phyloP scores from a whole-genome alignment of 1,139 yeast species.

The Candida mesenterica region DNA sequence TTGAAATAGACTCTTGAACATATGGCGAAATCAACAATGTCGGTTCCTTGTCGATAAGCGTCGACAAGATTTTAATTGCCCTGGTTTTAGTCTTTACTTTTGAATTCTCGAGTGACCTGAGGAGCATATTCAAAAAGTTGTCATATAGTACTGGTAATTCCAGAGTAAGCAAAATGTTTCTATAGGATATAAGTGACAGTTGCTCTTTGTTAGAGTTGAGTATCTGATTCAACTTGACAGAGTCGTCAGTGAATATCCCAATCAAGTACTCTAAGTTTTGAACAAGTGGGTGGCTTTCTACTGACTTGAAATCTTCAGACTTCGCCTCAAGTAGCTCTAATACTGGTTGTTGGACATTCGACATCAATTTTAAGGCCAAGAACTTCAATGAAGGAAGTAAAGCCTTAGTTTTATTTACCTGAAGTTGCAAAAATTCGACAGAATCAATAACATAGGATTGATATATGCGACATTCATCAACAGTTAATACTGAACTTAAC shows the following conservation, averaged over 20 bases:
- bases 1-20: slow-evolving; percentile 53
- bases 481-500: slow-evolving; percentile 14
- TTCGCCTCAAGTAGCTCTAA: neutral
- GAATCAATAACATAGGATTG: slow-evolving; percentile 9
- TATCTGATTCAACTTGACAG: slow-evolving; percentile 11
- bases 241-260: slow-evolving; percentile 9
- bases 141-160: slow-evolving; percentile 48
- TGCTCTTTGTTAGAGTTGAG: slow-evolving; percentile 14
- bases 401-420: slow-evolving; percentile 8
- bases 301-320: neutral
- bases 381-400: slow-evolving; percentile 12
- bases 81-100: slow-evolving; percentile 63
- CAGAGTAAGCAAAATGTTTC: slow-evolving; percentile 20
- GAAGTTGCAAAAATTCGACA: slow-evolving; percentile 17
- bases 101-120: slow-evolving; percentile 47
- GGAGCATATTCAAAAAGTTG: slow-evolving; percentile 48
- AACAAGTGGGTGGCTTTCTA: neutral
- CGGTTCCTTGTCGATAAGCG: slow-evolving; percentile 49
- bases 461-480: slow-evolving; percentile 1
- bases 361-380: slow-evolving; percentile 13
- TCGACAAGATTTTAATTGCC: slow-evolving; percentile 57
- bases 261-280: neutral
- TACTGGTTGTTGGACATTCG: neutral
- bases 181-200: slow-evolving; percentile 11
- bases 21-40: slow-evolving; percentile 46